Evolutionary conservation across 495 filamentous ascomycete genomes (phyloP).

Genomic region (Arthonia radiata): DNA sequence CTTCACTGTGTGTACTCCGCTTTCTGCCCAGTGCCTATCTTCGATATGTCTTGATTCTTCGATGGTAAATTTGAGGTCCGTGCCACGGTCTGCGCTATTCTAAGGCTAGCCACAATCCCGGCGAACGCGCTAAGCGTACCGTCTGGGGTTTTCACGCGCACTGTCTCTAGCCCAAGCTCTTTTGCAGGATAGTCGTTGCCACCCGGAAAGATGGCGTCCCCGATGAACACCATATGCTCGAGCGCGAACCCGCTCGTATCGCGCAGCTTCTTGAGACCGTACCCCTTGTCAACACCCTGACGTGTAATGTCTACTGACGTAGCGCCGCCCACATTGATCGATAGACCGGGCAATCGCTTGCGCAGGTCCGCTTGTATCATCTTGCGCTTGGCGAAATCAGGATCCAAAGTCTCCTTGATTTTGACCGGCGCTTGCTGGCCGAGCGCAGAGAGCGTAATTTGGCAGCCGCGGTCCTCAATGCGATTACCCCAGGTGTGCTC

Average conservation of each 20-base stretch:
- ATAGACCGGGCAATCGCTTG: constrained; percentile 7
- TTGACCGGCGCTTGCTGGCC: constrained; percentile 9
- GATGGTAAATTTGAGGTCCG: too few species aligned
- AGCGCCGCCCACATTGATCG: constrained; percentile 10
- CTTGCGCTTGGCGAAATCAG: constrained; percentile 9
- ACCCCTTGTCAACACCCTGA: constrained; percentile 10
- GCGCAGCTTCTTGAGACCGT: constrained; percentile 9
- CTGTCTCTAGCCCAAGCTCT: constrained; percentile 8
- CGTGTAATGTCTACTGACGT: constrained; percentile 10
- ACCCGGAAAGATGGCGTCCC: constrained; percentile 9
- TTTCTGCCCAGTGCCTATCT: too few species aligned
- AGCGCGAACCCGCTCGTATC: constrained; percentile 6
- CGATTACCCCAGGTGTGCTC: constrained; percentile 10
- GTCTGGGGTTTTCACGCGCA: constrained; percentile 8
- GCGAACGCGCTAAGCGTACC: constrained; percentile 5
- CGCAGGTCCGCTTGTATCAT: constrained; percentile 8
- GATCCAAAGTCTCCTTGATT: constrained; percentile 8
- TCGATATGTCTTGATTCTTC: too few species aligned
- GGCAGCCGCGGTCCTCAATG: constrained; percentile 11
- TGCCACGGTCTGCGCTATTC: too few species aligned
- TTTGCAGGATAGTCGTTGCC: constrained; percentile 10
- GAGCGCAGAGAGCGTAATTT: constrained; percentile 12
- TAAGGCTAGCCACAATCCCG: constrained; percentile 1
- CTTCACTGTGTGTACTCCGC: too few species aligned
- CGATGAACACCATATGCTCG: constrained; percentile 10